These are phyloP conservation scores for Discostella pseudostelligera DNA, from an alignment of 108 stramenopile species.

Conservation along the genomic window DNA sequence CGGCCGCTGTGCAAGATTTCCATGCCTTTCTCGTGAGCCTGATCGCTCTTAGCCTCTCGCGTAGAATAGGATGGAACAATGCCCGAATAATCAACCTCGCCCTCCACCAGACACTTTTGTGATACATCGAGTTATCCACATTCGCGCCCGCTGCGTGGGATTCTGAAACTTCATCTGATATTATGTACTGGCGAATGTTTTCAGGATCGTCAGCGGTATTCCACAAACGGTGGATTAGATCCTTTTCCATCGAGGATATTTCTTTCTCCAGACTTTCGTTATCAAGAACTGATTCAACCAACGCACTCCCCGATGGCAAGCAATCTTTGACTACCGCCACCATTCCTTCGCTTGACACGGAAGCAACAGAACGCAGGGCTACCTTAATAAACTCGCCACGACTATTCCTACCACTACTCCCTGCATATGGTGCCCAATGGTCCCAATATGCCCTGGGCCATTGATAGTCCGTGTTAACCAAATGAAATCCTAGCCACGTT, in stretches of 20 bases:
- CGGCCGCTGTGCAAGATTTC: constrained; percentile 13
- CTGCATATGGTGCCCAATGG: constrained; percentile 69
- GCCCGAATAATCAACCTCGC: constrained; percentile 34
- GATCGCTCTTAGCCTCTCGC: constrained; percentile 19
- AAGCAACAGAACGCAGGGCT: constrained; percentile 41
- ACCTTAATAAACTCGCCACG: constrained; percentile 62
- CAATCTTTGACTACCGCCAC: constrained; percentile 46
- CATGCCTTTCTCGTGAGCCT: constrained; percentile 18
- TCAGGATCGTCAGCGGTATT: constrained; percentile 54
- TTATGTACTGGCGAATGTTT: constrained; percentile 48
- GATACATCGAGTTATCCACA: constrained; percentile 23
- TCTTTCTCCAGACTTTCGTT: constrained; percentile 33
- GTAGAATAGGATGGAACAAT: constrained; percentile 34
- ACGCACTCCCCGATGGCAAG: constrained; percentile 38
- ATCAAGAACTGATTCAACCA: constrained; percentile 38
- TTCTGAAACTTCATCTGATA: constrained; percentile 62
- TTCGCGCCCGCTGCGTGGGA: constrained; percentile 13
- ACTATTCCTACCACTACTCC: constrained; percentile 44
- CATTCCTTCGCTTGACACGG: constrained; percentile 33
- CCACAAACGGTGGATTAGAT: constrained; percentile 67
- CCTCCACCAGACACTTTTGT: constrained; percentile 50
- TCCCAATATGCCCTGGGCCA: constrained; percentile 85
- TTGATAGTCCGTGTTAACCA: constrained; percentile 82
- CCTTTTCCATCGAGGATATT: constrained; percentile 34
- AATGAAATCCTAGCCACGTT: constrained; percentile 82